phyloP scores from a whole-genome alignment of 1,284 basidiomycete genomes.

The Papiliotrema flavescens region DNA sequence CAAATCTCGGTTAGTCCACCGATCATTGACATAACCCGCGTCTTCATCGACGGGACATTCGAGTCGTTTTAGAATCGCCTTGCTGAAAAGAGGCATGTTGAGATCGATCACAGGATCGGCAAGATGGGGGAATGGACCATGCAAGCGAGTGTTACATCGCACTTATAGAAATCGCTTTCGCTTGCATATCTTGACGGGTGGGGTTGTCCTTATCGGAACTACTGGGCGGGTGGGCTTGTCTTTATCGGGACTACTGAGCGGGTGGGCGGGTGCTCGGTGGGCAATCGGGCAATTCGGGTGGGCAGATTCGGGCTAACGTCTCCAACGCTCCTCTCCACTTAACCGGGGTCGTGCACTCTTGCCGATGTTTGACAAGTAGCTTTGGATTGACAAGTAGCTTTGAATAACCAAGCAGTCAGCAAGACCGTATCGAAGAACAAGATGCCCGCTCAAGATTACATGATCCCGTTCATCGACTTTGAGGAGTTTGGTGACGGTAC shows the following conservation, averaged over 20 bases:
- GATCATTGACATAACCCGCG: constrained; percentile 19
- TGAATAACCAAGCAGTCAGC: background rate
- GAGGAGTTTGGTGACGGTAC: constrained; percentile 27
- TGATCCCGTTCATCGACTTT: constrained; percentile 34
- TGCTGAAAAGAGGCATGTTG: background rate
- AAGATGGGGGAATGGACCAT: background rate
- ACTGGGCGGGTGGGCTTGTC: too few species aligned
- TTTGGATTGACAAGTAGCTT: background rate
- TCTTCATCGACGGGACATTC: constrained; percentile 28
- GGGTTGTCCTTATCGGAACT: background rate
- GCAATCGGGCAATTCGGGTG: too few species aligned
- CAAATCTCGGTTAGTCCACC: constrained; percentile 34
- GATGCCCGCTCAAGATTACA: constrained; percentile 18
- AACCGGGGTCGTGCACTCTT: background rate
- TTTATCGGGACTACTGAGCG: too few species aligned
- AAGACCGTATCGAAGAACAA: background rate
- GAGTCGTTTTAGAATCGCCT: constrained; percentile 8
- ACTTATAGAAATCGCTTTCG: background rate
- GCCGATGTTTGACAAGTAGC: too few species aligned
- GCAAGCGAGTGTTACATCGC: too few species aligned
- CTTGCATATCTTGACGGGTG: background rate
- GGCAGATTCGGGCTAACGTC: background rate
- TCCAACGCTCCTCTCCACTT: background rate
- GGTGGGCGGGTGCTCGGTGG: too few species aligned
- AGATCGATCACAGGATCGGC: background rate